Conservation (phyloP, 371 early-diverging fungal species). For the Sporodiniella umbellata region DNA sequence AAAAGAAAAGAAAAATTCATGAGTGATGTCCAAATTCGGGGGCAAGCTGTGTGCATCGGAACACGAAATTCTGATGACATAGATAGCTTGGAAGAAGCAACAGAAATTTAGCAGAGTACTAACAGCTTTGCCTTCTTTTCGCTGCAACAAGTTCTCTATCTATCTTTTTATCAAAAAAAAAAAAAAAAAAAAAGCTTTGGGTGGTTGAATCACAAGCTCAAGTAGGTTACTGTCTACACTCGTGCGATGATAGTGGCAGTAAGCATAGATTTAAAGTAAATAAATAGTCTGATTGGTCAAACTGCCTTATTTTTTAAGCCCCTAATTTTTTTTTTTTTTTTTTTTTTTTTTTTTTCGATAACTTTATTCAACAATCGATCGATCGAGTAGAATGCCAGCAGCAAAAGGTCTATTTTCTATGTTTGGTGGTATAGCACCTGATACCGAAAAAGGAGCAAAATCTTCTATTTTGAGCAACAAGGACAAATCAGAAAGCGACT, state of each 20-base stretch:
- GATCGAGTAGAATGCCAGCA: constrained; percentile 6
- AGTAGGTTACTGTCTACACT: too few relatives aligned
- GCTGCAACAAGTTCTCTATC: too few relatives aligned
- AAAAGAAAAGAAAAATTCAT: background rate
- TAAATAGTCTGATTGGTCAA: background rate
- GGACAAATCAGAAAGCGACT: constrained; percentile 19
- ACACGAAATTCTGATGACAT: background rate
- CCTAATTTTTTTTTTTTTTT: background rate
- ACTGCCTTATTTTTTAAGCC: background rate
- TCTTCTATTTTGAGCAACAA: constrained; percentile 2
- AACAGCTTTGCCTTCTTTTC: too few relatives aligned
- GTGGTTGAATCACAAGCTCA: too few relatives aligned
- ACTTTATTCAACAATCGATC: too few relatives aligned
- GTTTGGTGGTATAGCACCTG: constrained; percentile 38
- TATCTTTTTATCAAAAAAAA: too few relatives aligned
- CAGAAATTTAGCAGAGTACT: too few relatives aligned
- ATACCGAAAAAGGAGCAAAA: background rate
- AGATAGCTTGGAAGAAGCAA: too few relatives aligned
- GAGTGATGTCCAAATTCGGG: background rate
- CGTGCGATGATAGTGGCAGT: too few relatives aligned
- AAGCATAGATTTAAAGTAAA: too few relatives aligned
- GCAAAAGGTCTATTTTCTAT: constrained; percentile 29
- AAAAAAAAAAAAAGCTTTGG: too few relatives aligned
- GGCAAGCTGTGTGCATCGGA: background rate
- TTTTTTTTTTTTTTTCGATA: background rate